Base-by-base conservation (phyloP, 805 yeast species). In the Lachancea dasiensis region DNA sequence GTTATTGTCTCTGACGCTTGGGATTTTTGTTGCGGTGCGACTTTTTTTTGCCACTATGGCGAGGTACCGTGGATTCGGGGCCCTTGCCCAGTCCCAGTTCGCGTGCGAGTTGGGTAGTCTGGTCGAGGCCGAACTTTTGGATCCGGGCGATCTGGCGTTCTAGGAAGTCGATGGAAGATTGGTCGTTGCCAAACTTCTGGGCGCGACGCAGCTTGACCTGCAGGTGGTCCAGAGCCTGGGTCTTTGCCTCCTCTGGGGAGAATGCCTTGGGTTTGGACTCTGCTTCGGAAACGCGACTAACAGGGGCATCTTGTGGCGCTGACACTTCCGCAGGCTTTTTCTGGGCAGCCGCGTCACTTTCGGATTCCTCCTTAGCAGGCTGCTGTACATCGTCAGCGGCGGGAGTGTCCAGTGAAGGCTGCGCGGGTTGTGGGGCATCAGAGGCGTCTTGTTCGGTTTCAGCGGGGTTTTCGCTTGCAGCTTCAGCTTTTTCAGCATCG, bases 111-210 rank as follows among this genome's bases (percentile, higher is more conserved):
- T 79, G 72, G 27, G 83, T 77, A 40, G 78, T 78, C 24, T 69
- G 57, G 44, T 79, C 81, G 34, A 86, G 75, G 20, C 97, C 97
- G 56, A 86, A 89, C 65, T 85, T 86, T 57, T 81, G 80, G 46
- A 87, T 76, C 30, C 64, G 50, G 4, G 34, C 46, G 19, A 58
- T 46, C 36, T 50, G 52, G 56, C 95, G 75, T 25, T 69, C 69
- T 50, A 86, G 65, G 44, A 75, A 79, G 44, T 74, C 77, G 52
- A 75, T 75, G 33, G 82, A 74, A 15, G 67, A 69, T 26, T 68
- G 68, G 36, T 79, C 86, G 44, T 70, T 73, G 16, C 90, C 92
- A 51, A 87, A 89, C 58, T 85, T 84, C 54, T 75, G 75, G 13
- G 87, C 82, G 52, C 97, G 73, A 34, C 67, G 67, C 39, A 86